phyloP scores from a whole-genome alignment of 2,329 filamentous ascomycete species.

The Ambrosiella cleistominuta region DNA sequence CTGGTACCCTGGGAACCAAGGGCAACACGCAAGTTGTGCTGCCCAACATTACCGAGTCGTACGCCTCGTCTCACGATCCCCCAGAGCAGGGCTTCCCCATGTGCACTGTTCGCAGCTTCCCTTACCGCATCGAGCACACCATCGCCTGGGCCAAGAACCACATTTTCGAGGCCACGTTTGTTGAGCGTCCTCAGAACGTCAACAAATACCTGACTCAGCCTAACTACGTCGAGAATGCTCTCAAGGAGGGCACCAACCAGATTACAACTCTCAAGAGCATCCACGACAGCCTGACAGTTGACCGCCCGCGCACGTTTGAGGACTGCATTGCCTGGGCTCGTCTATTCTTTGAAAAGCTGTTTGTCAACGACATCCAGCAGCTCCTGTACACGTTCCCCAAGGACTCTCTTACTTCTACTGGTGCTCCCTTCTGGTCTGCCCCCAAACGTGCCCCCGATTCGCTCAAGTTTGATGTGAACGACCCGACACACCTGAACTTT shows the following conservation, averaged over 20 bases:
- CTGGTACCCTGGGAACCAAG: conserved; percentile 95
- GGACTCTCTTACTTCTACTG: conserved; percentile 72
- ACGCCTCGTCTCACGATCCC: conserved; percentile 86
- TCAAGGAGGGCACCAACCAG: conserved; percentile 90
- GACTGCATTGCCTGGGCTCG: conserved; percentile 96
- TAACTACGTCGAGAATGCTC: conserved; percentile 68
- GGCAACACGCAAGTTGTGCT: conserved; percentile 95
- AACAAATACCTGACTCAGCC: conserved; percentile 87
- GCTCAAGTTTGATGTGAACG: conserved; percentile 70
- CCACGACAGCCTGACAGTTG: conserved; percentile 74
- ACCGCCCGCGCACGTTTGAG: conserved; percentile 82
- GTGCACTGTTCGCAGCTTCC: conserved; percentile 94
- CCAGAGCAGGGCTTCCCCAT: conserved; percentile 98
- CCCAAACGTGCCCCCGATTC: conserved; percentile 91
- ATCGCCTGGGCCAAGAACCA: conserved; percentile 91
- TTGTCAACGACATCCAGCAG: conserved; percentile 91
- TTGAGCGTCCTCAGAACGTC: conserved; percentile 81
- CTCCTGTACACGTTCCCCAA: conserved; percentile 94
- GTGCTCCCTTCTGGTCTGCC: conserved; percentile 92
- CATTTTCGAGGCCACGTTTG: conserved; percentile 84
- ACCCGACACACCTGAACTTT: conserved; percentile 76
- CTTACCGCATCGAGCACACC: conserved; percentile 95
- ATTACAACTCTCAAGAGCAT: conserved; percentile 85
- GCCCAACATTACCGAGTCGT: conserved; percentile 82
- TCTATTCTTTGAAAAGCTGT: conserved; percentile 86